Base-by-base conservation (phyloP, 1,284 basidiomycete genomes). In the Ceratobasidium sp. region DNA sequence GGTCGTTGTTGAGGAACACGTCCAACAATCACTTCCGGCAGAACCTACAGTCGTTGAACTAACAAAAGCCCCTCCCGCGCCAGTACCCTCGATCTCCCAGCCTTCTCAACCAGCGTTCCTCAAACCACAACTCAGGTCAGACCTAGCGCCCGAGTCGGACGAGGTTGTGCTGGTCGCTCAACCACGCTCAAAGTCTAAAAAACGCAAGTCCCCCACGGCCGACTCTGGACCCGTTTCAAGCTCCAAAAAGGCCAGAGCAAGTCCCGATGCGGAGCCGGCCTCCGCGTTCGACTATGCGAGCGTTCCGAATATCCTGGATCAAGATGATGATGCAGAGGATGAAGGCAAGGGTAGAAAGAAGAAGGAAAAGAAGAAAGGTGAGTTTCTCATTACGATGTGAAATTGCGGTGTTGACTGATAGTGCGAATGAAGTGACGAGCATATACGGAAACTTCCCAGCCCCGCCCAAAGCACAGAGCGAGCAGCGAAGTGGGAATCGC, bases 261-360 rank as follows among this genome's bases (percentile, higher is more conserved):
- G 81, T 39, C 77, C 81, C 42, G 82, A 79, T 76, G 79, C 81
- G 13, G 80, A 81, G 49, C 84, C 85, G 40, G 85, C 86, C 60
- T 89, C 89, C 64, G 87, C 87, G 53, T 97, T 96, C 83, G 94
- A 96, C 85, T 97, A 96, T 84, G 85, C 89, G 2, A 85, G 87
- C 4, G 91, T 90, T 56, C 90, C 93, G 12, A 96, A 95, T 83
- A 90, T 97, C 77, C 86, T 97, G 80, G 96, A 97, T 82, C 89
- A 90, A 58, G 79, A 71, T 12, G 33, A 40, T 26, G 78, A 67
- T 15, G 71, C 84, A 83, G 82, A 86, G 84, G 80, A 86, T 86
- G 33, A 18, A 13, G n/a, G 23, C 5, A 44, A 13, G 3, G 51
- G 72, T 2, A 76, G 80, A 89, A 87, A 83, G 90, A 88, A 83